A percentile compares a stretch with the other conserved stretches of the same genome.
phyloP scores from a whole-genome alignment of 2,329 filamentous ascomycete species.

The Coniochaeta pulveracea region DNA sequence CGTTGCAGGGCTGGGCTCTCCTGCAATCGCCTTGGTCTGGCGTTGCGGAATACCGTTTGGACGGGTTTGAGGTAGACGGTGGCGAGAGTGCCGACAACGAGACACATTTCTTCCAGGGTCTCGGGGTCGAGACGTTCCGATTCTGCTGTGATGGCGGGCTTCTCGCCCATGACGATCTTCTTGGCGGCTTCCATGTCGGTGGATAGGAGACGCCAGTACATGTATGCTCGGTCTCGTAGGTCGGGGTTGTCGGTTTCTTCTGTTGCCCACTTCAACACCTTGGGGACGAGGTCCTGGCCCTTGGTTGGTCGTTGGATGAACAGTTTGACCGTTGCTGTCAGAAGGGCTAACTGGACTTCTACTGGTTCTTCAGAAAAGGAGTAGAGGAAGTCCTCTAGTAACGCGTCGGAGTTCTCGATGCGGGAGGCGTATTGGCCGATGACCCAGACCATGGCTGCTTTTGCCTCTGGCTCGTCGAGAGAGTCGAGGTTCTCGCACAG shows the following conservation, averaged over 20 bases:
- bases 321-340: slow-evolving; percentile 93
- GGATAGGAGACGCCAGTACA: slow-evolving; percentile 97
- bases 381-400: slow-evolving; percentile 91
- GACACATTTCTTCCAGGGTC: slow-evolving; percentile 92
- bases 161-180: slow-evolving; percentile 90
- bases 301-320: slow-evolving; percentile 96
- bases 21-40: slow-evolving; percentile 65
- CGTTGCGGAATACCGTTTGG: slow-evolving; percentile 88
- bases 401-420: slow-evolving; percentile 90
- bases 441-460: slow-evolving; percentile 98
- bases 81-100: slow-evolving; percentile 89
- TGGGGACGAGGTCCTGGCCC: slow-evolving; percentile 84
- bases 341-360: slow-evolving; percentile 85
- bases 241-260: slow-evolving; percentile 99
- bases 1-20: slow-evolving; percentile 82
- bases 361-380: slow-evolving; percentile 90
- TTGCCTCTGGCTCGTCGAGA: slow-evolving; percentile 92
- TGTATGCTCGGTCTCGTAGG: slow-evolving; percentile 88
- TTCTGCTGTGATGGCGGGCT: slow-evolving; percentile 91
- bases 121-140: slow-evolving; percentile 84
- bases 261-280: slow-evolving; percentile 95
- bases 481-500: slow-evolving; percentile 95
- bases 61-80: slow-evolving; percentile 98
- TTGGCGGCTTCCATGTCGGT: slow-evolving; percentile 83
- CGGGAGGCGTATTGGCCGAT: slow-evolving; percentile 96